Base-by-base conservation (phyloP, 345 rosid genomes). In the Excoecaria agallocha region DNA sequence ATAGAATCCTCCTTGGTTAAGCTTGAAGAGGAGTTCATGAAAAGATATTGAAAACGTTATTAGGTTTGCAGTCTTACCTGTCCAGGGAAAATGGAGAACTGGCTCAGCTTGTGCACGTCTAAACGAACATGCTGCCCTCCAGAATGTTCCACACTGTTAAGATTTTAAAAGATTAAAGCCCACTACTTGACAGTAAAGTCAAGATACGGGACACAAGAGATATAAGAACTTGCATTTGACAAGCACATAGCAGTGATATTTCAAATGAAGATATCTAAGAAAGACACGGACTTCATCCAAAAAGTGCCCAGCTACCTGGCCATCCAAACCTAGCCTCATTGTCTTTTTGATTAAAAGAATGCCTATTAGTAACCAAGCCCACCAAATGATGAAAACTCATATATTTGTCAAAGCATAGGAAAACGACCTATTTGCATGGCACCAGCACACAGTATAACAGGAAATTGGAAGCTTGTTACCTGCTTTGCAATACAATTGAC, bases 21-120 rank as follows among this genome's bases (percentile, higher is more conserved):
- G 66, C 63, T 61, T 77, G 41, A 50, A 65, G 51, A 55, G 30
- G 59, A 37, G 68, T 25, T 63, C 54, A 67, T 12, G 73, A 76
- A 24, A 50, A 66, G 49, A 50, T 51, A 79, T n/a, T 58, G 58
- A 64, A 48, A 49, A 68, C 61, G 41, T 45, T 71, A 66, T 56
- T 38, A 17, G 48, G 38, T 58, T 50, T 39, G 59, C 15, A 66
- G 22, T 54, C 72, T 76, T 80, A 95, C 99, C 97, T 91, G 99
- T 82, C 99, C 98, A 12, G 99, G 99, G 74, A 95, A 95, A 77
- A 93, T 67, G 50, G 97, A 95, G 84, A 87, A 91, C 64, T 89
- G 90, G 70, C 72, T 80, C 78, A 93, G 62, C 69, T 86, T 91
- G 61, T 87, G 86, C 61, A 91, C 82, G 78, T 93, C 98, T 73